Conservation (phyloP, 1,284 basidiomycete species). For the Ganoderma sinense region DNA sequence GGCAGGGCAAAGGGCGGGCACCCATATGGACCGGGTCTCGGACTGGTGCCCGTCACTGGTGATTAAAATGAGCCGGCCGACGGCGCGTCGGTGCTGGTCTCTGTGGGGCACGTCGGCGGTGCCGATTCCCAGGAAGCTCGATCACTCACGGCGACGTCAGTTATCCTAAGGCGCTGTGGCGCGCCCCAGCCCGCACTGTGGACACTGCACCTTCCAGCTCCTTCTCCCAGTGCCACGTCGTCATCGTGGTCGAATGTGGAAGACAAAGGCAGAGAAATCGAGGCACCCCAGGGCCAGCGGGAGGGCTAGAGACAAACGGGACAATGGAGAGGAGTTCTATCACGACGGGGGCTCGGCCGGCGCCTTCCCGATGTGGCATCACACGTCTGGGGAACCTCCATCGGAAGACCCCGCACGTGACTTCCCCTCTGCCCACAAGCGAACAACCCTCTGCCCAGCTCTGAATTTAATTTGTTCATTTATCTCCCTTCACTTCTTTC, state of each 20-base stretch:
- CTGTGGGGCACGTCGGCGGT: conserved; percentile 16
- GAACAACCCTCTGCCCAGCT: conserved; percentile 57
- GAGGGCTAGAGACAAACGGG: conserved; percentile 1
- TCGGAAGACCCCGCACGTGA: conserved; percentile 38
- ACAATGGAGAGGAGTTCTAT: conserved; percentile 17
- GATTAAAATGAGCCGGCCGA: not conserved
- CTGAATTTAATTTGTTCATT: conserved; percentile 57
- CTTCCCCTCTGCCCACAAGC: conserved; percentile 42
- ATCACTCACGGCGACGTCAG: conserved; percentile 19
- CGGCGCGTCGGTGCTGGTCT: not conserved
- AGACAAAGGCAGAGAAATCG: not conserved
- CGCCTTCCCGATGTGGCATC: conserved; percentile 30
- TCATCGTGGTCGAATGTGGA: not conserved
- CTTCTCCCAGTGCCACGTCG: not conserved
- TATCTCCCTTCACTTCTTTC: conserved; percentile 51
- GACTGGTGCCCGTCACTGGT: not conserved
- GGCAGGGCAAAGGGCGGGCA: not conserved
- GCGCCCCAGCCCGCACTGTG: not conserved
- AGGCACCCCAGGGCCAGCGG: conserved; percentile 1
- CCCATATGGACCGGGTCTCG: not conserved
- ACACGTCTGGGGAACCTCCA: conserved; percentile 28
- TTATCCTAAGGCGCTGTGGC: conserved; percentile 9
- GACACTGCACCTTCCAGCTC: not conserved
- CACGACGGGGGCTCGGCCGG: conserved; percentile 19
- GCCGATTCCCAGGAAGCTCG: conserved; percentile 17